Evolutionary conservation across 2,329 filamentous ascomycete species (phyloP).

Genomic region (Penicillium italicum): DNA sequence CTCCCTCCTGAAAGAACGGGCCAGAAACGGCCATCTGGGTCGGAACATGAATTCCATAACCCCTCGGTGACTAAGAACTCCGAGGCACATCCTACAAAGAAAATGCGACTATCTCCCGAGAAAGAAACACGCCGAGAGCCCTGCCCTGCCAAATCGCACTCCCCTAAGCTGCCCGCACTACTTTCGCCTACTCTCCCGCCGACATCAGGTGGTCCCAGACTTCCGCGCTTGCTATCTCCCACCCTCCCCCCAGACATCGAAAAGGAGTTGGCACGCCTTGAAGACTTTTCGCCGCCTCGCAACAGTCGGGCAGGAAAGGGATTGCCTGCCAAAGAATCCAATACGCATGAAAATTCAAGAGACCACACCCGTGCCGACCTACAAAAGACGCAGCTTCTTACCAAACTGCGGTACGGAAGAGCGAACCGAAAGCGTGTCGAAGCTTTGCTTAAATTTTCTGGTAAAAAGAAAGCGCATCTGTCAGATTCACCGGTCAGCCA

Average conservation of each 20-base stretch:
- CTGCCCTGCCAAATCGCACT: conserved; percentile 23
- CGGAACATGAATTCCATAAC: conserved; percentile 17
- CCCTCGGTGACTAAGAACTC: conserved; percentile 15
- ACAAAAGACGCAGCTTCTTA: conserved; percentile 38
- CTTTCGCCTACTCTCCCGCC: conserved; percentile 44
- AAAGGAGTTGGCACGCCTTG: conserved; percentile 48
- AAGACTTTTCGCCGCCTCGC: conserved; percentile 32
- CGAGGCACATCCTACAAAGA: conserved; percentile 38
- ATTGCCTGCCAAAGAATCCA: conserved; percentile 8
- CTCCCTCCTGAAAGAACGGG: conserved; percentile 16
- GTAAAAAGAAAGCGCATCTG: conserved; percentile 33
- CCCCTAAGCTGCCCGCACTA: conserved; percentile 34
- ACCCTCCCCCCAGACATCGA: conserved; percentile 56
- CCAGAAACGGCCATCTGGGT: conserved; percentile 30
- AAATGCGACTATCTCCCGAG: conserved; percentile 39
- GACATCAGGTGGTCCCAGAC: conserved; percentile 36
- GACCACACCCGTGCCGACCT: conserved; percentile 1
- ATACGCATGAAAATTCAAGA: conserved; percentile 6
- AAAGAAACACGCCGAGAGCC: conserved; percentile 26
- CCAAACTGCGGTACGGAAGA: conserved; percentile 53
- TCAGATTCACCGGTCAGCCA: conserved; percentile 25
- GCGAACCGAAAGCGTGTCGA: conserved; percentile 48
- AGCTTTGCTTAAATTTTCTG: conserved; percentile 43
- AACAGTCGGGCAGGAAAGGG: conserved; percentile 3
- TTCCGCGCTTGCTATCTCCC: conserved; percentile 56